These are phyloP conservation scores for Botrytis pseudocinerea DNA, from an alignment of 2,329 filamentous ascomycete genomes.

Conservation along the genomic window DNA sequence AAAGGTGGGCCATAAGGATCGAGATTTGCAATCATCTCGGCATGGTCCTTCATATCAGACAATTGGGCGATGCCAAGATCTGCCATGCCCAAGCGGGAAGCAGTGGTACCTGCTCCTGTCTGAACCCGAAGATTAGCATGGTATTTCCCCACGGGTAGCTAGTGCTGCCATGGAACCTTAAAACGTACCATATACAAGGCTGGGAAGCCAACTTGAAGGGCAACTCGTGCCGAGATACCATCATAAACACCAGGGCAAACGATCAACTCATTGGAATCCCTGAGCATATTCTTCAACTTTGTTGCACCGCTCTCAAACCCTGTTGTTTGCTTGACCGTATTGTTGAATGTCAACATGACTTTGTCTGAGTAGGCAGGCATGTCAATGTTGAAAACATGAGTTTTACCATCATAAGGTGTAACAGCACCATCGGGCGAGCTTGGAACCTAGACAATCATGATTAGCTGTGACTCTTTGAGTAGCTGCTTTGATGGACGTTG, in stretches of 20 bases:
- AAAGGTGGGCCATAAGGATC: constrained; percentile 50
- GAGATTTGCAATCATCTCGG: constrained; percentile 54
- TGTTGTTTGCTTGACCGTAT: constrained; percentile 6
- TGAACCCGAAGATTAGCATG: neutral
- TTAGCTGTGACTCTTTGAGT: constrained; percentile 2
- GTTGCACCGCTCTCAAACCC: constrained; percentile 13
- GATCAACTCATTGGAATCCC: constrained; percentile 20
- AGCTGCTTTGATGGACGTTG: neutral
- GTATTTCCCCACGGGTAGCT: neutral
- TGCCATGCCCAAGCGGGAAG: constrained; percentile 50
- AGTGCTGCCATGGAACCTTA: neutral
- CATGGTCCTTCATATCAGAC: constrained; percentile 54
- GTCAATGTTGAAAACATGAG: constrained; percentile 16
- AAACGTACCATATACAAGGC: constrained; percentile 64
- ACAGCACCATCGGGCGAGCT: neutral
- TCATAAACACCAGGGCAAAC: constrained; percentile 64
- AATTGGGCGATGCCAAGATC: constrained; percentile 53
- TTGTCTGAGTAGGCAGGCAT: constrained; percentile 20
- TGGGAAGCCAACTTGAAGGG: constrained; percentile 61
- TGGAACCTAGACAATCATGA: neutral
- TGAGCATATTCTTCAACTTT: constrained; percentile 24
- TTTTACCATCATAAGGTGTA: constrained; percentile 12
- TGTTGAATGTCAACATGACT: constrained; percentile 19
- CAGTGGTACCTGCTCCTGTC: constrained; percentile 50
- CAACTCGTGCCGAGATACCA: constrained; percentile 65